A percentile compares a stretch with the other conserved stretches of the same genome.
phyloP scores from a whole-genome alignment of 2,329 filamentous ascomycete genomes.

The Aureobasidium namibiae region DNA sequence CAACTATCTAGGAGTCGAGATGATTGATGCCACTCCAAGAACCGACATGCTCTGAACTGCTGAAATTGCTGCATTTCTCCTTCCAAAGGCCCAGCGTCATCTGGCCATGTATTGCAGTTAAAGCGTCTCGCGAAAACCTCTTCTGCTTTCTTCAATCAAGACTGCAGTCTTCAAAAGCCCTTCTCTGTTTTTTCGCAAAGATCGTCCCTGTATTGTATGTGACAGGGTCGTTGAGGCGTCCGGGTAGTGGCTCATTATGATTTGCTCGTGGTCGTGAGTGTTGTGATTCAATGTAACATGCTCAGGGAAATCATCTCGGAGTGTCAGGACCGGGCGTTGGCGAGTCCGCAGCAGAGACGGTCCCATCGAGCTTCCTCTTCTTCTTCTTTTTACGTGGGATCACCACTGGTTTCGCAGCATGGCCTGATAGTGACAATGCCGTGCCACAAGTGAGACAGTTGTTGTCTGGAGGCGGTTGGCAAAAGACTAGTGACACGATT shows the following conservation, averaged over 20 bases:
- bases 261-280: background rate
- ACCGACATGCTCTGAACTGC: too few species aligned
- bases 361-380: slow-evolving; percentile 37
- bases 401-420: slow-evolving; percentile 69
- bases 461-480: slow-evolving; percentile 53
- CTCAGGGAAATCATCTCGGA: background rate
- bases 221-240: too few species aligned
- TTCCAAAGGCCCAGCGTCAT: background rate
- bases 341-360: slow-evolving; percentile 15
- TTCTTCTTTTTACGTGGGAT: slow-evolving; percentile 65
- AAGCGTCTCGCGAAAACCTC: background rate
- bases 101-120: background rate
- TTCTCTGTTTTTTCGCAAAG: background rate
- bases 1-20: background rate
- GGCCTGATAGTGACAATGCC: slow-evolving; percentile 64
- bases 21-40: background rate
- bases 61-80: background rate
- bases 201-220: background rate
- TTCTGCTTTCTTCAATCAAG: background rate
- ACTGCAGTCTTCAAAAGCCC: too few species aligned
- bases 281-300: background rate
- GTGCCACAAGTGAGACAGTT: slow-evolving; percentile 80
- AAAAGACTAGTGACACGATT: slow-evolving; percentile 53
- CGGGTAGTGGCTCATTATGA: background rate
- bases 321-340: slow-evolving; percentile 2